phyloP scores from a whole-genome alignment of 805 yeast genomes.

The Candida morakotiae region DNA sequence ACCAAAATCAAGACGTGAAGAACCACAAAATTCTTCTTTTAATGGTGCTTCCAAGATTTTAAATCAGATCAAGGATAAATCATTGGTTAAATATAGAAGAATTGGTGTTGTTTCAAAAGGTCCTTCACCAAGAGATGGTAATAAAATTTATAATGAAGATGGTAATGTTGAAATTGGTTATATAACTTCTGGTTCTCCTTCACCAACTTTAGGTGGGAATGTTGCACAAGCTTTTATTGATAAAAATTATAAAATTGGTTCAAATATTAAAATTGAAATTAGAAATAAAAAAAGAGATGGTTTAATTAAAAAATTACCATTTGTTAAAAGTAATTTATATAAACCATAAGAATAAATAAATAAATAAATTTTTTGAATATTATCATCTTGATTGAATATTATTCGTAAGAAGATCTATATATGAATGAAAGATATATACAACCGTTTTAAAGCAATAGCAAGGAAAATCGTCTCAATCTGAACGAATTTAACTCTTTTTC shows the following conservation, averaged over 20 bases:
- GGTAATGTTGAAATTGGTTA: slow-evolving; percentile 50
- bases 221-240: slow-evolving; percentile 89
- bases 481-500: too few species aligned
- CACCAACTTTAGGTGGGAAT: slow-evolving; percentile 65
- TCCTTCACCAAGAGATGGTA: slow-evolving; percentile 88
- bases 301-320: slow-evolving; percentile 76
- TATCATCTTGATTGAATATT: background rate
- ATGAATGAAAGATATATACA: too few species aligned
- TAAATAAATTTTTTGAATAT: background rate
- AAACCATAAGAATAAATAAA: slow-evolving; percentile 2
- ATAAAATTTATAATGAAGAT: slow-evolving; percentile 53
- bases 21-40: slow-evolving; percentile 44
- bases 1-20: slow-evolving; percentile 68
- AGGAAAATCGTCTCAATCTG: too few species aligned
- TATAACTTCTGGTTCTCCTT: slow-evolving; percentile 60
- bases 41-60: slow-evolving; percentile 75
- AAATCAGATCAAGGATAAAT: slow-evolving; percentile 65
- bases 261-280: slow-evolving; percentile 66
- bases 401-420: too few species aligned
- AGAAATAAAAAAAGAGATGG: slow-evolving; percentile 83
- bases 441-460: too few species aligned
- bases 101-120: slow-evolving; percentile 76
- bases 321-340: slow-evolving; percentile 40
- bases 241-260: slow-evolving; percentile 70
- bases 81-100: slow-evolving; percentile 50